Evolutionary conservation across 495 filamentous ascomycete genomes (phyloP).

Genomic region (Talaromyces thailandensis): DNA sequence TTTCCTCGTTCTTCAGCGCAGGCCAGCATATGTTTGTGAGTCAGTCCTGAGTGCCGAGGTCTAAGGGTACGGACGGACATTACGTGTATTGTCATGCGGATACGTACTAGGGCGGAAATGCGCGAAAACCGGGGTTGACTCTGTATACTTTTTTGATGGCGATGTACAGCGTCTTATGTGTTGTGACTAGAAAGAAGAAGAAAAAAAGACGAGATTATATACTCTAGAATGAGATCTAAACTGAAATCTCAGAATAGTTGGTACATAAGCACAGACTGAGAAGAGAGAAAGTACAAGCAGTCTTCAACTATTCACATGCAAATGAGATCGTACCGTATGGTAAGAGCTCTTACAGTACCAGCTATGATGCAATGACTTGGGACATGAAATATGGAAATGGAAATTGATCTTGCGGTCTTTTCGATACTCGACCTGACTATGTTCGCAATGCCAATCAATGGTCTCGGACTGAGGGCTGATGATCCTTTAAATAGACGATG

Average conservation of each 20-base stretch:
- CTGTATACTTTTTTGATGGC: too few species aligned
- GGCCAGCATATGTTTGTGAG: not conserved
- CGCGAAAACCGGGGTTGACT: constrained; percentile 2
- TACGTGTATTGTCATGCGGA: not conserved
- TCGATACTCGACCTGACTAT: not conserved
- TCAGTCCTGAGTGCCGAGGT: constrained; percentile 1
- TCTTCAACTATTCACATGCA: not conserved
- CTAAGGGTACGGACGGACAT: not conserved
- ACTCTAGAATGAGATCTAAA: too few species aligned
- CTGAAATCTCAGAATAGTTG: too few species aligned
- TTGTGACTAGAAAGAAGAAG: too few species aligned
- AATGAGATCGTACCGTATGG: not conserved
- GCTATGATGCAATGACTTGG: not conserved
- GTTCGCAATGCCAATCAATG: not conserved
- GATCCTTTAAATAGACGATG: not conserved
- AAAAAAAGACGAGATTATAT: too few species aligned
- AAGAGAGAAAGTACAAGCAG: not conserved
- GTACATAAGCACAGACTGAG: too few species aligned
- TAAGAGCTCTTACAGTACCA: not conserved
- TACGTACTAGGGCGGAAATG: constrained; percentile 1
- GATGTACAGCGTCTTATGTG: too few species aligned
- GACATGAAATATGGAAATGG: not conserved
- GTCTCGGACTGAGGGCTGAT: not conserved
- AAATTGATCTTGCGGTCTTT: not conserved
- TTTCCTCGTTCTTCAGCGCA: not conserved